phyloP scores from a whole-genome alignment of 352 stramenopile species.

The Globisporangium alternatum region DNA sequence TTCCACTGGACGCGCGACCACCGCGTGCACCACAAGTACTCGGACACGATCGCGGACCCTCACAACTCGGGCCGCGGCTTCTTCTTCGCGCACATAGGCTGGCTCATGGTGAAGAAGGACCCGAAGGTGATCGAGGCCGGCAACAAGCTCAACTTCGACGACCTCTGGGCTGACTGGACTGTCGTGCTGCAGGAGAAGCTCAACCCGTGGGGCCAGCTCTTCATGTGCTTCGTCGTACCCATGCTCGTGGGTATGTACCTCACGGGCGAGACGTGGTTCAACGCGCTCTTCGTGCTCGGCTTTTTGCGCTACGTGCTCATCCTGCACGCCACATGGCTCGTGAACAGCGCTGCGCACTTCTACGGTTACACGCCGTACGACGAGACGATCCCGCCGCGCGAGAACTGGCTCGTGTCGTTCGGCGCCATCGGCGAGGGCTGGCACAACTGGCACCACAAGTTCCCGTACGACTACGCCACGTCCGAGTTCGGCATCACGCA shows the following conservation, averaged over 20 bases:
- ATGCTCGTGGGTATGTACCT: conserved; percentile 84
- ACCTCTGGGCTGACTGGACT: conserved; percentile 94
- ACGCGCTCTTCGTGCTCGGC: conserved; percentile 94
- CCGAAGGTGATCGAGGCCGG: conserved; percentile 85
- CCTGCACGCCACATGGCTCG: conserved; percentile 97
- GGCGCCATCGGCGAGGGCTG: conserved; percentile 96
- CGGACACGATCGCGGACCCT: conserved; percentile 91
- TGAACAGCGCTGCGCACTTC: conserved; percentile 98
- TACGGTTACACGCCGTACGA: conserved; percentile 98
- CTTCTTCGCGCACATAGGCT: conserved; percentile 99
- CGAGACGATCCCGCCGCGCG: conserved; percentile 89
- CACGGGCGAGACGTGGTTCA: conserved; percentile 94
- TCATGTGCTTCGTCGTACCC: conserved; percentile 97
- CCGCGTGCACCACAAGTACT: conserved; percentile 99
- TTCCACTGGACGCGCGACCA: conserved; percentile 98
- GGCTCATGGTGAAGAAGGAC: conserved; percentile 98
- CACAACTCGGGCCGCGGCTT: conserved; percentile 97
- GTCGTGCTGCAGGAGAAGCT: conserved; percentile 96
- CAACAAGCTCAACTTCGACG: conserved; percentile 95
- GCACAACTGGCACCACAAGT: conserved; percentile 99
- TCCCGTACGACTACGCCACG: conserved; percentile 99
- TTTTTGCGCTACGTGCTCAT: conserved; percentile 93
- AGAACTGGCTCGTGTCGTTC: conserved; percentile 97
- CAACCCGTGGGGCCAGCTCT: conserved; percentile 97
- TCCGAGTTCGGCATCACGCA: conserved; percentile 94